These are phyloP conservation scores for Aspergillus sp. DNA, from an alignment of 2,329 filamentous ascomycete species.

Conservation along the genomic window DNA sequence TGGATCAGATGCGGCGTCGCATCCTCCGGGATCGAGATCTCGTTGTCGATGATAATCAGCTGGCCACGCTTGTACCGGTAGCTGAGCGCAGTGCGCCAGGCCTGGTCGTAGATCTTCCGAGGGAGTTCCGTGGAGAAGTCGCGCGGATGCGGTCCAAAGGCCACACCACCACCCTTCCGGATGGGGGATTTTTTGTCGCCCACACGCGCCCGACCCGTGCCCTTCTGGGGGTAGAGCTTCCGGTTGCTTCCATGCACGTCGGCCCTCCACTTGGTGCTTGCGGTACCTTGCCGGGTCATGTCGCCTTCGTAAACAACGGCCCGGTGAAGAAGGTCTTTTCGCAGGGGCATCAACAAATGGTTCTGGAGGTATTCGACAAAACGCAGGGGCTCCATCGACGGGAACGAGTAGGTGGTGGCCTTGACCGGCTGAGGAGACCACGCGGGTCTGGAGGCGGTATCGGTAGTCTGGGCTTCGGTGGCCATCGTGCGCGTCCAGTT, in stretches of 20 bases:
- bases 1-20: constrained; percentile 58
- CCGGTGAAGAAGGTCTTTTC: constrained; percentile 87
- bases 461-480: constrained; percentile 43
- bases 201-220: constrained; percentile 73
- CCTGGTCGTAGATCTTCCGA: constrained; percentile 89
- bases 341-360: constrained; percentile 82
- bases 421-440: constrained; percentile 61
- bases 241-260: constrained; percentile 80
- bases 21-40: constrained; percentile 62
- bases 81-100: constrained; percentile 89
- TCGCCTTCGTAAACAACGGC: constrained; percentile 93
- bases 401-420: constrained; percentile 87
- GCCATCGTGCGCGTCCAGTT: constrained; percentile 48
- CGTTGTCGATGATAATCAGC: constrained; percentile 79
- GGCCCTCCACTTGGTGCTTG: constrained; percentile 73
- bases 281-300: constrained; percentile 80
- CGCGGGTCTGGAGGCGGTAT: constrained; percentile 32
- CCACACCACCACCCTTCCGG: constrained; percentile 79
- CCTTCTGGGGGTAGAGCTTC: constrained; percentile 87
- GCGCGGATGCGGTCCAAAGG: constrained; percentile 85
- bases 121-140: constrained; percentile 85
- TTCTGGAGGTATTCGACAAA: constrained; percentile 76
- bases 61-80: constrained; percentile 88
- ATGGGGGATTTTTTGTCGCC: constrained; percentile 81
- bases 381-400: constrained; percentile 76